A percentile compares a stretch with the other conserved stretches of the same genome.
These are phyloP conservation scores for Xylaria palmicola DNA, from an alignment of 495 filamentous ascomycete species.

Conservation along the genomic window DNA sequence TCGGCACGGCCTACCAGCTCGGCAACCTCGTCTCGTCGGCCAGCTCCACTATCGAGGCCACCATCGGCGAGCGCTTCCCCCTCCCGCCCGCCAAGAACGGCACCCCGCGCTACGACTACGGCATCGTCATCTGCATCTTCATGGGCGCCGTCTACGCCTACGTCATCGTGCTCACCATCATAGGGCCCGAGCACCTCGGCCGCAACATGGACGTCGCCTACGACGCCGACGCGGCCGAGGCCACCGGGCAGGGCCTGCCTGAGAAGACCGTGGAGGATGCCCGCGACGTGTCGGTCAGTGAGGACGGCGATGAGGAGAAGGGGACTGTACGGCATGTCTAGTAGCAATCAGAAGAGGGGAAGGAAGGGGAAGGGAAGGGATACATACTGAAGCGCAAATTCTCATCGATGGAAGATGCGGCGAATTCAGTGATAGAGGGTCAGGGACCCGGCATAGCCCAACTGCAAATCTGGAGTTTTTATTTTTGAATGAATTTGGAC, in stretches of 20 bases:
- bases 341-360: neutral
- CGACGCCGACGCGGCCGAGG: slow-evolving; percentile 64
- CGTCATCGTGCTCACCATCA: slow-evolving; percentile 68
- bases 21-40: slow-evolving; percentile 82
- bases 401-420: neutral
- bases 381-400: neutral
- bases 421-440: neutral
- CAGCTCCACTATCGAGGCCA: slow-evolving; percentile 79
- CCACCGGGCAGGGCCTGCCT: slow-evolving; percentile 40
- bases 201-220: slow-evolving; percentile 63
- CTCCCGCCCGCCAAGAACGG: slow-evolving; percentile 54
- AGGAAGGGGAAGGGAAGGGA: neutral
- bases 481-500: neutral
- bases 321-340: slow-evolving; percentile 18
- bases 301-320: slow-evolving; percentile 30
- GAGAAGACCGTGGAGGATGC: slow-evolving; percentile 18
- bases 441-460: no score
- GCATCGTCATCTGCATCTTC: slow-evolving; percentile 89
- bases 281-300: slow-evolving; percentile 16
- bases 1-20: slow-evolving; percentile 81
- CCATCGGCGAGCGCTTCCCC: slow-evolving; percentile 77
- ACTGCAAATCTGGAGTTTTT: neutral
- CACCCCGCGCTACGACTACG: slow-evolving; percentile 69
- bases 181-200: slow-evolving; percentile 73
- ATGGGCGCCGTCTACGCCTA: slow-evolving; percentile 91